Percentiles rank a stretch among this genome's conserved stretches.
Evolutionary conservation across 2,329 filamentous ascomycete genomes (phyloP).

Genomic region (Plenodomus lindquistii): DNA sequence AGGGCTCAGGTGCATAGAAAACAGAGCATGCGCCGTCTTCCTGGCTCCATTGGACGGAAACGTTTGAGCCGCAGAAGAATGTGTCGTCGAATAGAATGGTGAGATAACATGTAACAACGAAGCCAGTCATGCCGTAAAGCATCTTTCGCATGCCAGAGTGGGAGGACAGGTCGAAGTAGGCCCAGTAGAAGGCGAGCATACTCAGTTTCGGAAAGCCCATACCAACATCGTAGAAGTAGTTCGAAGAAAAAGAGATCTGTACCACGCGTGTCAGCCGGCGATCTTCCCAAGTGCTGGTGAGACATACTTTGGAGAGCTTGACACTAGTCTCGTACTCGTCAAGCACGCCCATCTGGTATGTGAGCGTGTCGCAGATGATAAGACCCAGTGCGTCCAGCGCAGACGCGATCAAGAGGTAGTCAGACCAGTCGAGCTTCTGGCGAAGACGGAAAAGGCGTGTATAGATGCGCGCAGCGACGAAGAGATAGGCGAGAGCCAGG

Average conservation of each 20-base stretch:
- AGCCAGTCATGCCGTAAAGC: constrained; percentile 22
- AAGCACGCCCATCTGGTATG: constrained; percentile 22
- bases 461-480: constrained; percentile 17
- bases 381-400: constrained; percentile 3
- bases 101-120: constrained; percentile 23
- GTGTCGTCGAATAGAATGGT: constrained; percentile 27
- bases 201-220: constrained; percentile 31
- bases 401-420: constrained; percentile 14
- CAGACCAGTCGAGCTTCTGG: constrained; percentile 13
- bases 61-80: constrained; percentile 23
- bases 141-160: constrained; percentile 26
- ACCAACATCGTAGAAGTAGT: constrained; percentile 31
- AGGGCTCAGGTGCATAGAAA: constrained; percentile 26
- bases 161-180: constrained; percentile 21
- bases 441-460: not conserved
- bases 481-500: constrained; percentile 17
- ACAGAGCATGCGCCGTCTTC: constrained; percentile 27
- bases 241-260: constrained; percentile 27
- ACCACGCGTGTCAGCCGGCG: not conserved
- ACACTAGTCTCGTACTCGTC: constrained; percentile 21
- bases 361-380: constrained; percentile 9
- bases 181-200: constrained; percentile 30
- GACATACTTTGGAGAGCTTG: constrained; percentile 21
- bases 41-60: constrained; percentile 25
- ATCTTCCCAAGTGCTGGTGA: not conserved